These are phyloP conservation scores for Saccharomycopsis sp. DNA, from an alignment of 805 yeast genomes.

Conservation along the genomic window DNA sequence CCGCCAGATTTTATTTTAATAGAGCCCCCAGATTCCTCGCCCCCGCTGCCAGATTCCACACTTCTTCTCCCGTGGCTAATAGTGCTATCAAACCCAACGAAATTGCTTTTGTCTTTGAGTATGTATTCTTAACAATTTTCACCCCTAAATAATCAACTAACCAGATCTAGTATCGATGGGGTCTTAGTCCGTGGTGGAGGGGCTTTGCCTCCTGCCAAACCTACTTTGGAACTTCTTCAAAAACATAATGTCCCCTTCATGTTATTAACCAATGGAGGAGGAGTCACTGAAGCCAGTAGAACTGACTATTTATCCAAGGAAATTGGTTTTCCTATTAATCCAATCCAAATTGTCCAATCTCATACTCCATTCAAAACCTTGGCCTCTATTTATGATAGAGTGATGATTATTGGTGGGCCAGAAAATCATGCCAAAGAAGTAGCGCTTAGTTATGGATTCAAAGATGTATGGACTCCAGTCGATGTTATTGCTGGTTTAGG, in stretches of 20 bases:
- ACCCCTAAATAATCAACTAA: constrained; percentile 7
- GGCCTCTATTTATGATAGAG: constrained; percentile 40
- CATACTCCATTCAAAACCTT: constrained; percentile 77
- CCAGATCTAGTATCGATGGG: constrained; percentile 60
- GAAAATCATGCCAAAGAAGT: constrained; percentile 59
- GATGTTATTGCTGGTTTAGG: constrained; percentile 50
- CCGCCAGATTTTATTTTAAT: too few relatives aligned
- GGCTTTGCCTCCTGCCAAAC: constrained; percentile 55
- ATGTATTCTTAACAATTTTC: not conserved
- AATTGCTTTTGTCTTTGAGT: constrained; percentile 11
- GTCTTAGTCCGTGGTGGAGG: constrained; percentile 67
- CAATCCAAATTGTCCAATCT: constrained; percentile 66
- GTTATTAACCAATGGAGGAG: constrained; percentile 89
- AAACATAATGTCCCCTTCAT: constrained; percentile 58
- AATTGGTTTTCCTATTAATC: constrained; percentile 30
- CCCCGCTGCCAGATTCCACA: too few relatives aligned
- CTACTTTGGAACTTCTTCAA: constrained; percentile 46
- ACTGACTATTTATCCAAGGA: constrained; percentile 25
- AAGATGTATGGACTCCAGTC: constrained; percentile 59
- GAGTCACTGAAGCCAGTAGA: constrained; percentile 54
- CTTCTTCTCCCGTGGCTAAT: too few relatives aligned
- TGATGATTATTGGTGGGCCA: constrained; percentile 79
- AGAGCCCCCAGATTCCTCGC: too few relatives aligned
- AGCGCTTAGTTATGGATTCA: constrained; percentile 69
- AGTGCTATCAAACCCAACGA: not conserved